Conservation (phyloP, 768 basidiomycete species). For the Naganishia friedmannii region DNA sequence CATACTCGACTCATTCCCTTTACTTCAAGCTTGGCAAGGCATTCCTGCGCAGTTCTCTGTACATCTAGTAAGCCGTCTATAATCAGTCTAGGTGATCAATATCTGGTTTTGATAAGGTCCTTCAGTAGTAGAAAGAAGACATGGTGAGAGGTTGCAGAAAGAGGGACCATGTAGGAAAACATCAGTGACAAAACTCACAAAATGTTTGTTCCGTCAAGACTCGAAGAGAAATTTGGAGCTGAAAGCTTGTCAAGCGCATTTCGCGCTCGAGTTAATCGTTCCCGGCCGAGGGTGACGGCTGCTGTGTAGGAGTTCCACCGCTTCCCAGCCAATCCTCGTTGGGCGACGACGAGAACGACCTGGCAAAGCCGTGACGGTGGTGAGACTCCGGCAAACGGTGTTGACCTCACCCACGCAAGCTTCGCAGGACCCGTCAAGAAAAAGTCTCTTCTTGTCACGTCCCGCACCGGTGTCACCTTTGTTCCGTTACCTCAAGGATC, state of each 20-base stretch:
- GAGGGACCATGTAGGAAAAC: no score
- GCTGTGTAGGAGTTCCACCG: background rate
- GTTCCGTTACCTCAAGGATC: conserved; percentile 27
- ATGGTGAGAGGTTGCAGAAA: no score
- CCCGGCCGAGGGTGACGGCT: background rate
- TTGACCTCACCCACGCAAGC: conserved; percentile 18
- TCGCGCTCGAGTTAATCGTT: background rate
- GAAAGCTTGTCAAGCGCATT: background rate
- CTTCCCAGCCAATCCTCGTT: conserved; percentile 8
- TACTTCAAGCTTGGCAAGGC: no score
- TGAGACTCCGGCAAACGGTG: background rate
- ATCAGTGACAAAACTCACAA: no score
- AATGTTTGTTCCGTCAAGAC: background rate
- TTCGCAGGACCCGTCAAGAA: conserved; percentile 23
- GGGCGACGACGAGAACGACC: conserved; percentile 21
- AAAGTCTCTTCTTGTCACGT: conserved; percentile 20
- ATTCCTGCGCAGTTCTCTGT: no score
- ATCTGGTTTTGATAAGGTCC: no score
- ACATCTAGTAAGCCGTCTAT: no score
- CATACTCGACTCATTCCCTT: no score
- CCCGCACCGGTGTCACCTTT: conserved; percentile 27
- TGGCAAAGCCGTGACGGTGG: background rate
- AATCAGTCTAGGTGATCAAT: no score
- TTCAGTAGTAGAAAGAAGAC: no score
- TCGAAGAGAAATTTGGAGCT: background rate